Base-by-base conservation (phyloP, 2,329 filamentous ascomycete genomes). In the Arthrobotrys sphaeroides region DNA sequence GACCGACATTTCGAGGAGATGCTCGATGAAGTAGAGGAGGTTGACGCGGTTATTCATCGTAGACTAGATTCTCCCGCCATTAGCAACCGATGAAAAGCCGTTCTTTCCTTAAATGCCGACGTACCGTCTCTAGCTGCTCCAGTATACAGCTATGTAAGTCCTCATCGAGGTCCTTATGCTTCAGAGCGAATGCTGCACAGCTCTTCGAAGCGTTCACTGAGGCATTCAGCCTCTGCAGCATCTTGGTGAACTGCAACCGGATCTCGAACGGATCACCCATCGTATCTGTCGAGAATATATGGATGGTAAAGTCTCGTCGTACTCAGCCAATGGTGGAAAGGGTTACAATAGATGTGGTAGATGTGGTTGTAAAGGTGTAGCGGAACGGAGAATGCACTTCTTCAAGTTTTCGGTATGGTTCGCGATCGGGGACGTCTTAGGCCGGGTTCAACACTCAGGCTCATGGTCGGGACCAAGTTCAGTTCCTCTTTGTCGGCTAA, bases 1-100 rank as follows among this genome's bases (percentile, higher is more conserved):
- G 77, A 88, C 87, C 20, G 93, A 91, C 83, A 93, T 87, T 81
- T 98, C 94, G 81, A 96, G 91, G 79, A 99, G 92, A 79, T 94
- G 91, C 81, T 98, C 94, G 81, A 99, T 91, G 83, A 99, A 99
- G 84, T 96, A 99, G 91, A 99, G 96, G 82, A 99, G 98, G 82
- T 99, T 99, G 73, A 95, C 96, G 75, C 94, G 88, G 60, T 90
- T 96, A 83, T 99, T 99, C 91, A 99, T 96, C 78, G 92, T 94
- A 79, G 92, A 96, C 88, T 94, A 55, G 5, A 55, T 40, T 9
- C 7, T 10, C 20, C 4, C 5, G 20, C 31, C 36, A 9, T 67
- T 49, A 73, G 73, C 36, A 9, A 22, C n/a, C 7, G 24, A 9
- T 28, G 6, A 12, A 49, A 12, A 51, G 20, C 12, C n/a, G n/a